phyloP scores from a whole-genome alignment of 768 basidiomycete species.

The Harrya chromipes region DNA sequence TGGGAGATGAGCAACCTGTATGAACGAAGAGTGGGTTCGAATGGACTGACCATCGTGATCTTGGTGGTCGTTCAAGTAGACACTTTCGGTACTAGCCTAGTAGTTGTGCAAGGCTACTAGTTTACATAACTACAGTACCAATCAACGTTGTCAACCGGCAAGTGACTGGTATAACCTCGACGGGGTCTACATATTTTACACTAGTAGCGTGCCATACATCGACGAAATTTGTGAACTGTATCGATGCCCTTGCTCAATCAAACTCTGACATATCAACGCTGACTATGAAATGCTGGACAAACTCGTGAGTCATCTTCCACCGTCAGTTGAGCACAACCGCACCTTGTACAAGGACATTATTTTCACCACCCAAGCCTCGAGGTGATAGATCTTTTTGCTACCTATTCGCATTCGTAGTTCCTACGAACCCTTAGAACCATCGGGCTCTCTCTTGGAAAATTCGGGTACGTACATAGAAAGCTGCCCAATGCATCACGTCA shows the following conservation, averaged over 20 bases:
- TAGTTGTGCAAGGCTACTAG: not conserved
- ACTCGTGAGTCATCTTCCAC: not conserved
- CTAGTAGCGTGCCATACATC: no score
- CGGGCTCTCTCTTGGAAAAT: not conserved
- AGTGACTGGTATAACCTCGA: no score
- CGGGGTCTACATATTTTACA: no score
- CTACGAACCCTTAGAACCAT: constrained; percentile 37
- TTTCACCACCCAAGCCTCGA: constrained; percentile 97
- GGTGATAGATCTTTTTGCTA: constrained; percentile 90
- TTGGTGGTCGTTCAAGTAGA: constrained; percentile 1
- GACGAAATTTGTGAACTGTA: no score
- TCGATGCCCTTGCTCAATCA: constrained; percentile 16
- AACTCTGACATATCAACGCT: constrained; percentile 35
- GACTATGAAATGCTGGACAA: constrained; percentile 29
- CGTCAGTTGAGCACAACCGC: not conserved
- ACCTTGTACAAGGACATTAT: constrained; percentile 92
- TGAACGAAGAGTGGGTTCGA: not conserved
- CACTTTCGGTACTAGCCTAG: no score
- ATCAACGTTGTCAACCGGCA: not conserved
- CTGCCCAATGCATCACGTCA: constrained; percentile 97
- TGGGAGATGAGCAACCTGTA: constrained; percentile 7
- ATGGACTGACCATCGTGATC: constrained; percentile 25
- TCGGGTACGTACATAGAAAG: constrained; percentile 73
- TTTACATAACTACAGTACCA: no score
- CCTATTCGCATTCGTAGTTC: constrained; percentile 96